Evolutionary conservation across 257 asterid genomes (phyloP).

Genomic region (Cruciata laevipes): DNA sequence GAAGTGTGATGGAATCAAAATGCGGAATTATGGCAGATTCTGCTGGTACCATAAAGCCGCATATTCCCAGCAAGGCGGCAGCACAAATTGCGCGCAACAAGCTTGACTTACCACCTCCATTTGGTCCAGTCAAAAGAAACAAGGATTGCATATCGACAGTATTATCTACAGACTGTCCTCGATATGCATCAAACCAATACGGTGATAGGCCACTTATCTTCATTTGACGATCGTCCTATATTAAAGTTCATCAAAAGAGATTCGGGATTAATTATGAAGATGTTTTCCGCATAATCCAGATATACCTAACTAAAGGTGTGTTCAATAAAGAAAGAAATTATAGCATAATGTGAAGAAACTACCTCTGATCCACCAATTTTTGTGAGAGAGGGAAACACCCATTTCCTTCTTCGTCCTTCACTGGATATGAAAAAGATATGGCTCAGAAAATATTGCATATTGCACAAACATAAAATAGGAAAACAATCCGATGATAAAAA

Average conservation of each 20-base stretch:
- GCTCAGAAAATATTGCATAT: constrained; percentile 9
- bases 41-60: constrained; percentile 96
- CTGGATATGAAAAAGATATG: constrained; percentile 33
- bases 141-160: constrained; percentile 75
- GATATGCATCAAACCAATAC: constrained; percentile 92
- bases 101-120: constrained; percentile 99
- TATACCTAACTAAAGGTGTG: background rate
- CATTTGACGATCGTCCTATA: constrained; percentile 61
- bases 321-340: background rate
- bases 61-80: constrained; percentile 80
- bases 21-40: constrained; percentile 88
- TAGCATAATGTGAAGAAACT: constrained; percentile 14
- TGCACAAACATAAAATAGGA: background rate
- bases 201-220: constrained; percentile 77
- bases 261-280: background rate
- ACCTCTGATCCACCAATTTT: constrained; percentile 47
- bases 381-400: constrained; percentile 82
- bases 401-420: constrained; percentile 91
- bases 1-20: constrained; percentile 89
- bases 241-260: constrained; percentile 2
- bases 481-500: too few species aligned
- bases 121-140: constrained; percentile 90
- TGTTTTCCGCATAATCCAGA: background rate
- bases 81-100: constrained; percentile 90
- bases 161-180: constrained; percentile 73